Conservation (phyloP, 306 rosid species). For the Acacia acuminata region DNA sequence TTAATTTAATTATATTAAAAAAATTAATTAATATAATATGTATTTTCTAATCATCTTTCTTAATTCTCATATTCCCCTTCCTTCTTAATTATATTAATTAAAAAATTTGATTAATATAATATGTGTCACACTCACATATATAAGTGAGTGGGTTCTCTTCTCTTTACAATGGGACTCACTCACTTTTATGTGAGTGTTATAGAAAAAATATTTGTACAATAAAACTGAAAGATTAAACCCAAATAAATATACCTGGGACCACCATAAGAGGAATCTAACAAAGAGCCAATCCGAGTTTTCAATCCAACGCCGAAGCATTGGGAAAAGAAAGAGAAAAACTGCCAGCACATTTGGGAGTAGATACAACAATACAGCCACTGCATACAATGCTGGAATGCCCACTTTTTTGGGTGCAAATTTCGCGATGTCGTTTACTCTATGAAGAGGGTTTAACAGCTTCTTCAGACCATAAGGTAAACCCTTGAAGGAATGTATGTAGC, state of each 20-base stretch:
- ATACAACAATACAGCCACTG: conserved; percentile 68
- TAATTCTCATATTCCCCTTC: too few species aligned
- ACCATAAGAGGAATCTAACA: conserved; percentile 87
- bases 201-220: too few species aligned
- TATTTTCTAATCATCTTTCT: too few species aligned
- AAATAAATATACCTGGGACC: conserved; percentile 81
- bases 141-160: too few species aligned
- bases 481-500: conserved; percentile 60
- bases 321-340: conserved; percentile 76
- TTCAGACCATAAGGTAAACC: conserved; percentile 39
- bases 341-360: conserved; percentile 81
- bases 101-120: too few species aligned
- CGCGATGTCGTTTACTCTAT: conserved; percentile 57
- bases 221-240: too few species aligned
- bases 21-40: too few species aligned
- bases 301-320: conserved; percentile 96
- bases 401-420: conserved; percentile 34
- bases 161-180: too few species aligned
- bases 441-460: conserved; percentile 51
- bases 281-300: conserved; percentile 98
- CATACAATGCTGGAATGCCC: conserved; percentile 73
- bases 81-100: too few species aligned
- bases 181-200: too few species aligned
- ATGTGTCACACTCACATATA: too few species aligned
- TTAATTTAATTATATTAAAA: too few species aligned